Evolutionary conservation across 106 monocot species (phyloP).

Genomic region (Dioscorea zingiberensis): DNA sequence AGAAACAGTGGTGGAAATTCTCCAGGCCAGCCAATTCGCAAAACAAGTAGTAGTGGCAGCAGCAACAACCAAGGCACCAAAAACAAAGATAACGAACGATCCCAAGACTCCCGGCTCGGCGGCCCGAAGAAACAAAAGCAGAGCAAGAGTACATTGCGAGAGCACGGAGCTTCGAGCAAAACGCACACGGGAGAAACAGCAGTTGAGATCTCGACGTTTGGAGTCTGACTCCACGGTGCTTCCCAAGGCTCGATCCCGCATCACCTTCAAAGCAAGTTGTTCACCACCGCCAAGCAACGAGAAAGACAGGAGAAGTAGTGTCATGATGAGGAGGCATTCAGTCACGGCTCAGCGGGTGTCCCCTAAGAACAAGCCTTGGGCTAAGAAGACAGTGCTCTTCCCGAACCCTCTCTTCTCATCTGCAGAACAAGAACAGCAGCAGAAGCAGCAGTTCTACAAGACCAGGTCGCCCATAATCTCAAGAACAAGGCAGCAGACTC

Average conservation of each 20-base stretch:
- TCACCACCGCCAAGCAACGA: slow-evolving; percentile 28
- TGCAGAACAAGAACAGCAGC: slow-evolving; percentile 7
- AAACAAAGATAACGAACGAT: slow-evolving; percentile 1
- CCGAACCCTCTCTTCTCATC: slow-evolving; percentile 60
- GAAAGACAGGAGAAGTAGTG: neutral
- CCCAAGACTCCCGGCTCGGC: slow-evolving; percentile 50
- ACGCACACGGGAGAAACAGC: slow-evolving; percentile 60
- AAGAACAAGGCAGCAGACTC: slow-evolving; percentile 16
- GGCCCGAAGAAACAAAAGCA: neutral
- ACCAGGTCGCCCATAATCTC: slow-evolving; percentile 48
- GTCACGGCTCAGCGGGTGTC: slow-evolving; percentile 36
- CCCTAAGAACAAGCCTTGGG: slow-evolving; percentile 50
- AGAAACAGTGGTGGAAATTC: slow-evolving; percentile 73
- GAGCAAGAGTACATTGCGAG: neutral
- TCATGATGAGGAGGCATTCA: slow-evolving; percentile 8
- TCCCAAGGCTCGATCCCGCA: slow-evolving; percentile 46
- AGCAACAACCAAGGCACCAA: neutral
- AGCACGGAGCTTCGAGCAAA: slow-evolving; percentile 29
- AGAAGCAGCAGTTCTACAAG: slow-evolving; percentile 33
- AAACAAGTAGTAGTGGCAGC: slow-evolving; percentile 19
- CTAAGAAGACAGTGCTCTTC: slow-evolving; percentile 72
- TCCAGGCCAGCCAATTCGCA: slow-evolving; percentile 55
- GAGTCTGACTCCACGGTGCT: slow-evolving; percentile 14
- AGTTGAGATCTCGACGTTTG: slow-evolving; percentile 1
- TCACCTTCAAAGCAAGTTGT: slow-evolving; percentile 57